phyloP scores from a whole-genome alignment of 2,329 filamentous ascomycete species.

The Hymenoscyphus salicellus region DNA sequence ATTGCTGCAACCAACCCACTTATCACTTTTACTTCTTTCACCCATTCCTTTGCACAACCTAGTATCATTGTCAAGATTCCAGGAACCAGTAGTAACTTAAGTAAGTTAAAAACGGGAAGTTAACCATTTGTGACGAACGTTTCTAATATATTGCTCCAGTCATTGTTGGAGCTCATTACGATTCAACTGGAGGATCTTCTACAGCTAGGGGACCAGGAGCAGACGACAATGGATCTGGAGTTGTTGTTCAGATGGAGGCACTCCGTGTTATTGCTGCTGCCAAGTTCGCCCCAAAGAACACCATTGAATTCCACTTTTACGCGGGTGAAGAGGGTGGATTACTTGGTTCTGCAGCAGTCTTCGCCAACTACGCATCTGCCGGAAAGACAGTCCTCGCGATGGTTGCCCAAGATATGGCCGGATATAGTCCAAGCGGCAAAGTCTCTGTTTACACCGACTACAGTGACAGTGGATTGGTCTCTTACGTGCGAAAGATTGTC shows the following conservation, averaged over 20 bases:
- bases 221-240: slow-evolving; percentile 87
- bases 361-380: slow-evolving; percentile 69
- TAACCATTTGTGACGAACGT: neutral
- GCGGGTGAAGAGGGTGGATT: slow-evolving; percentile 82
- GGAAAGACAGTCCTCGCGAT: slow-evolving; percentile 80
- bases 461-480: slow-evolving; percentile 2
- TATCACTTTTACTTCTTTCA: slow-evolving; percentile 13
- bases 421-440: slow-evolving; percentile 36
- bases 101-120: slow-evolving; percentile 5
- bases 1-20: slow-evolving; percentile 12
- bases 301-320: slow-evolving; percentile 95
- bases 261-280: slow-evolving; percentile 73
- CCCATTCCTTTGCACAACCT: slow-evolving; percentile 14
- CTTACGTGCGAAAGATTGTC: slow-evolving; percentile 8
- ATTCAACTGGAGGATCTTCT: slow-evolving; percentile 56
- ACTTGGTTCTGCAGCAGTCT: slow-evolving; percentile 83
- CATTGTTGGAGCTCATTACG: slow-evolving; percentile 85
- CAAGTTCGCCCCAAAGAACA: slow-evolving; percentile 69
- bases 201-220: slow-evolving; percentile 66
- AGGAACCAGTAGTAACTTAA: slow-evolving; percentile 12
- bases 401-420: slow-evolving; percentile 97
- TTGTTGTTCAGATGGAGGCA: slow-evolving; percentile 88
- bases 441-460: slow-evolving; percentile 11
- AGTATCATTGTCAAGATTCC: slow-evolving; percentile 18
- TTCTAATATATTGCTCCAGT: slow-evolving; percentile 40